Conservation (phyloP, 1,284 basidiomycete species). For the Cutaneotrichosporon mucoides region DNA sequence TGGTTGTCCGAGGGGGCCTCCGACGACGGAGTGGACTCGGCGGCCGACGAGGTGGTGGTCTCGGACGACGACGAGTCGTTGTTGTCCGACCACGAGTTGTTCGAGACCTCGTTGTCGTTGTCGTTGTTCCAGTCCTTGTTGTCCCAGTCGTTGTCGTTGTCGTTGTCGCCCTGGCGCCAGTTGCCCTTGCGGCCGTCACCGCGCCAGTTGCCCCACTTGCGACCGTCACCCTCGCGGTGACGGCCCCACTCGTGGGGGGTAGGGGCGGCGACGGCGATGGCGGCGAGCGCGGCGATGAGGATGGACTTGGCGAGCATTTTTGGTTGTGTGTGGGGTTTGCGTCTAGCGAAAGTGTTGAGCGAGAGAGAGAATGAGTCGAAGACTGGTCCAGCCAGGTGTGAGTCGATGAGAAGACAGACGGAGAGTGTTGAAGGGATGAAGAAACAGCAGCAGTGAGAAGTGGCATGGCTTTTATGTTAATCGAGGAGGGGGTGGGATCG, state of each 20-base stretch:
- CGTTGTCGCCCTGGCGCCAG: not conserved
- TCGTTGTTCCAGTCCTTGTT: not conserved
- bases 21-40: not conserved
- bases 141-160: not conserved
- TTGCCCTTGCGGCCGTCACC: not conserved
- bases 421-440: too few relatives aligned
- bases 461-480: too few relatives aligned
- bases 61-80: not conserved
- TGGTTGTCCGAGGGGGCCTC: not conserved
- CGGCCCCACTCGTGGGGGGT: not conserved
- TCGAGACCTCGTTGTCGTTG: not conserved
- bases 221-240: not conserved
- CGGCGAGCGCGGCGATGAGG: not conserved
- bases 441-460: too few relatives aligned
- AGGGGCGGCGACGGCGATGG: conserved; percentile 1
- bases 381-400: too few relatives aligned
- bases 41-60: not conserved
- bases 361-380: too few relatives aligned
- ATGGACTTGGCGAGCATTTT: conserved; percentile 2
- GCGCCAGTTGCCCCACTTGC: not conserved
- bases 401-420: too few relatives aligned
- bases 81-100: not conserved
- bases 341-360: too few relatives aligned
- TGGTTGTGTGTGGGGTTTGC: not conserved
- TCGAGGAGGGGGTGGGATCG: too few relatives aligned